Evolutionary conservation across 441 rosid genomes (phyloP), one percentile per base, ranked within the genome.

Genomic region (Erysimum pusillum): DNA sequence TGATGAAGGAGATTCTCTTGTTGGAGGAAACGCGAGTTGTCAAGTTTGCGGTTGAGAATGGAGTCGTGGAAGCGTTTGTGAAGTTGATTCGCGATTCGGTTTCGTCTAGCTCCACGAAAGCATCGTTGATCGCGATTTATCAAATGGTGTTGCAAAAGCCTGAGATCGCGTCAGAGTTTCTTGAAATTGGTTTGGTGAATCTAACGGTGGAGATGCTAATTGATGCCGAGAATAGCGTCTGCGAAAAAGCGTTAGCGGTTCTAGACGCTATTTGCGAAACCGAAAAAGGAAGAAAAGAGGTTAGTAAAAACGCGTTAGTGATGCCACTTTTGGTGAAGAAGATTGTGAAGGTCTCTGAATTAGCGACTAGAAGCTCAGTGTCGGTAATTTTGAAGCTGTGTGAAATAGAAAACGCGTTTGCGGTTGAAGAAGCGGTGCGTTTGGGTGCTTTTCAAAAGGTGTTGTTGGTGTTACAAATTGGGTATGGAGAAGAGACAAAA

Each of bases 401-500:
- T 79, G 82, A 76, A 79, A 69, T 76, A 18, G 74, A 62, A 12
- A 82, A 83, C n/a, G 67, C 9, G 52, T 44, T 80, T 59, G 32
- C 81, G 10, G 75, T 68, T 17, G 79, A 76, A 25, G 92, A 89
- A 67, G 89, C 83, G 2, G 86, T 93, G 60, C 87, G 79, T 75
- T 80, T 79, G 38, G 94, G 94, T 1, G 97, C 93, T 45, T 93
- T 93, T 74, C 92, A 93, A 54, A 93, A 93, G 82, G 80, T 91
- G 12, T 34, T 93, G 73, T 35, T 91, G 85, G 82, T 91, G 9
- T 76, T 93, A 73, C 97, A 91, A 58, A 81, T 88, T 53, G 95
- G 95, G 0, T 91, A 93, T 45, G 85, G 80, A 7, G 92, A 83
- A 28, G 82, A 60, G 35, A 89, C 93, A 1, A 91, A 87, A 83